Evolutionary conservation across 805 yeast genomes (phyloP).

Genomic region (Cyberlindnera xishuangbannaensis): DNA sequence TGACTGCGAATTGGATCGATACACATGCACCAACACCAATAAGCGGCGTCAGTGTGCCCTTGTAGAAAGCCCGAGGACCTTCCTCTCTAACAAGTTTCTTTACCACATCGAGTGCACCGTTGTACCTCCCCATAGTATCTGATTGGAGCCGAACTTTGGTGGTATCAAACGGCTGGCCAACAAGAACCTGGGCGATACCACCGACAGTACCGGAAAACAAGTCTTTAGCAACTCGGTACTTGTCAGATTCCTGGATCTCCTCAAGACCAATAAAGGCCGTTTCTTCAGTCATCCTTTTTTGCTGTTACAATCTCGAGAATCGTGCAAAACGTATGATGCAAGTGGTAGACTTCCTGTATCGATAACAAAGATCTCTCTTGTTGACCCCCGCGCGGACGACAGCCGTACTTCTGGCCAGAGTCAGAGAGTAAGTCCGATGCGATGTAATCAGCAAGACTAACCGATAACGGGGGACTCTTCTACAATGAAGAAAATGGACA

Average conservation of each 20-base stretch:
- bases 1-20: conserved; percentile 91
- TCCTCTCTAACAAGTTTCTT: conserved; percentile 66
- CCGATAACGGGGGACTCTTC: too few species aligned
- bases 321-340: too few species aligned
- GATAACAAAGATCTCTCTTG: too few species aligned
- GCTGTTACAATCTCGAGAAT: too few species aligned
- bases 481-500: too few species aligned
- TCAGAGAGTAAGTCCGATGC: too few species aligned
- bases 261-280: conserved; percentile 8
- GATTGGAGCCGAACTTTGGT: conserved; percentile 81
- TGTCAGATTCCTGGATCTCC: conserved; percentile 12
- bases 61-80: conserved; percentile 82
- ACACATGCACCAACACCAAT: conserved; percentile 98
- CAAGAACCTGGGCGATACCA: conserved; percentile 91
- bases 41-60: conserved; percentile 91
- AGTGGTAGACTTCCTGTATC: too few species aligned
- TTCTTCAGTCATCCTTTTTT: conserved; percentile 20
- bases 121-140: conserved; percentile 69
- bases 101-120: conserved; percentile 73
- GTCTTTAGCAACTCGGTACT: conserved; percentile 22
- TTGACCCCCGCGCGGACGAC: too few species aligned
- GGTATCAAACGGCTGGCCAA: conserved; percentile 96
- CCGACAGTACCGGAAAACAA: conserved; percentile 81
- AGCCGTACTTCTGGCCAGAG: too few species aligned
- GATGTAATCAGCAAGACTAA: too few species aligned